These are phyloP conservation scores for Penicillium waksmanii DNA, from an alignment of 495 filamentous ascomycete genomes.

Conservation along the genomic window DNA sequence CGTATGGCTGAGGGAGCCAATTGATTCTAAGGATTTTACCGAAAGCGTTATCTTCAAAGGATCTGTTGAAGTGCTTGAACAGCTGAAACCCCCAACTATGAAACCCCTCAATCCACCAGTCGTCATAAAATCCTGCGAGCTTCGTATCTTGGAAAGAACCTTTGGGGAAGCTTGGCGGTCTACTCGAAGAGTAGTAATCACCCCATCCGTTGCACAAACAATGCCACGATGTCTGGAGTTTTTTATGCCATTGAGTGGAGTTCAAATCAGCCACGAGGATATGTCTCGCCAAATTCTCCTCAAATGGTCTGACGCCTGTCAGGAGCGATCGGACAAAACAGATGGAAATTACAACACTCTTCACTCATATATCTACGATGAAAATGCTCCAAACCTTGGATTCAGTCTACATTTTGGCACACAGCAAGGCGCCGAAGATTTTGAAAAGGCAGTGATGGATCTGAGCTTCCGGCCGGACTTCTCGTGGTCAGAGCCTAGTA, in stretches of 20 bases:
- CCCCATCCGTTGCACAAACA: constrained; percentile 40
- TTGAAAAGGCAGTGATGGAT: constrained; percentile 35
- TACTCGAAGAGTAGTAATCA: constrained; percentile 45
- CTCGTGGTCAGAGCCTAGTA: constrained; percentile 30
- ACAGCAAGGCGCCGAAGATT: constrained; percentile 32
- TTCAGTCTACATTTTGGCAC: constrained; percentile 34
- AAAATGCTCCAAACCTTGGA: constrained; percentile 40
- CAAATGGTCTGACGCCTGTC: constrained; percentile 49
- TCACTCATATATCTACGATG: constrained; percentile 42
- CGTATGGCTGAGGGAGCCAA: constrained; percentile 39
- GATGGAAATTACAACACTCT: constrained; percentile 43
- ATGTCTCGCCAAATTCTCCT: constrained; percentile 36
- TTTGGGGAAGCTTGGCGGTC: constrained; percentile 44
- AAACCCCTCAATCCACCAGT: constrained; percentile 38
- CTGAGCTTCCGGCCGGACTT: constrained; percentile 31
- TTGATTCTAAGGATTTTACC: constrained; percentile 38
- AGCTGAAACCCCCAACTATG: constrained; percentile 38
- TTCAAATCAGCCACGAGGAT: constrained; percentile 38
- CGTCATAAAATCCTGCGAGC: constrained; percentile 38
- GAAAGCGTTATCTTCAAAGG: constrained; percentile 41
- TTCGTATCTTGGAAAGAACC: constrained; percentile 45
- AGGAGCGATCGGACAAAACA: constrained; percentile 35
- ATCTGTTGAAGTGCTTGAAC: constrained; percentile 40
- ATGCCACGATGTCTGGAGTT: constrained; percentile 38
- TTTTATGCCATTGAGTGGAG: constrained; percentile 43